A percentile compares a stretch with the other conserved stretches of the same genome.
Conservation (phyloP, 805 yeast genomes). For the Candida stauntonica region DNA sequence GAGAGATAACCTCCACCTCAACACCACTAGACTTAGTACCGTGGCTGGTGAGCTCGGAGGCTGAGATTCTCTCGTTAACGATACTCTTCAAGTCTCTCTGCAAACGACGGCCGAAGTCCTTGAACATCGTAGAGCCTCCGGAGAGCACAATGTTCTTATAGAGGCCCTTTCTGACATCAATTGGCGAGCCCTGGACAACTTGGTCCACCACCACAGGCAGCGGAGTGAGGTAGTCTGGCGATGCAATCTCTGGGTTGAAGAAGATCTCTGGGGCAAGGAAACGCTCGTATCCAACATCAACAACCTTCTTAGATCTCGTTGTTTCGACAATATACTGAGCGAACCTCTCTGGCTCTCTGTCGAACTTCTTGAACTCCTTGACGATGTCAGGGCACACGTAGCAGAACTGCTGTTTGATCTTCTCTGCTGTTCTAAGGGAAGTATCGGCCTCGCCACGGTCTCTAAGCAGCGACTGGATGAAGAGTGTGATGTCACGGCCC, state of each 20-base stretch:
- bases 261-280: slow-evolving; percentile 99
- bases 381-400: slow-evolving; percentile 98
- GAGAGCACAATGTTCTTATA: slow-evolving; percentile 93
- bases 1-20: slow-evolving; percentile 94
- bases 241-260: slow-evolving; percentile 96
- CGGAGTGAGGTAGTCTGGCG: slow-evolving; percentile 93
- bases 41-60: slow-evolving; percentile 65
- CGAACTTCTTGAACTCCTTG: slow-evolving; percentile 91
- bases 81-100: slow-evolving; percentile 89
- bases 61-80: slow-evolving; percentile 83
- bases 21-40: slow-evolving; percentile 82
- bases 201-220: slow-evolving; percentile 94
- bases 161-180: slow-evolving; percentile 95
- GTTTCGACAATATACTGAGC: slow-evolving; percentile 89
- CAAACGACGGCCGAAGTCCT: slow-evolving; percentile 94
- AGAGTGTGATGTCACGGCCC: slow-evolving; percentile 94
- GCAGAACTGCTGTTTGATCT: slow-evolving; percentile 94
- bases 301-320: slow-evolving; percentile 54
- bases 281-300: slow-evolving; percentile 96
- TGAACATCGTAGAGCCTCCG: slow-evolving; percentile 99
- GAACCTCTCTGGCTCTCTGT: slow-evolving; percentile 88
- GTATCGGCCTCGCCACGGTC: slow-evolving; percentile 97
- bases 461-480: slow-evolving; percentile 88
- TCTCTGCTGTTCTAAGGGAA: slow-evolving; percentile 91
- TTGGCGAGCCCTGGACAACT: slow-evolving; percentile 92